Conservation (phyloP, 2,329 filamentous ascomycete species). For the Penicillium sp. region DNA sequence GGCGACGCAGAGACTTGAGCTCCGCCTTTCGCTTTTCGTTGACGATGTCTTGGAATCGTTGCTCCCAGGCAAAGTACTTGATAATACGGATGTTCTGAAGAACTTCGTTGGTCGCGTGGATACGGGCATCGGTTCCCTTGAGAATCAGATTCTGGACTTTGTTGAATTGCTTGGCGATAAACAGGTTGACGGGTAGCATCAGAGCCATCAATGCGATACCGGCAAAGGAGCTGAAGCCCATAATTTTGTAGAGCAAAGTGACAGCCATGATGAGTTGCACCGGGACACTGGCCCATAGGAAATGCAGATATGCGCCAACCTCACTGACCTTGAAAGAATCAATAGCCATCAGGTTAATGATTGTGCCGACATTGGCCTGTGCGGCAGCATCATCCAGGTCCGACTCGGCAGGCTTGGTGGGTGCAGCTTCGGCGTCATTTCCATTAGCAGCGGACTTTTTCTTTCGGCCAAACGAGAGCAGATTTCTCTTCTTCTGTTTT, state of each 20-base stretch:
- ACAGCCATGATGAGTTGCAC: constrained; percentile 84
- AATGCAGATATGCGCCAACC: constrained; percentile 92
- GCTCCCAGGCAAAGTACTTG: constrained; percentile 99
- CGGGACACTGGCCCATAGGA: constrained; percentile 88
- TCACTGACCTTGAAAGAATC: constrained; percentile 99
- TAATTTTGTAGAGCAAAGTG: constrained; percentile 80
- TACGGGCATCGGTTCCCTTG: constrained; percentile 90
- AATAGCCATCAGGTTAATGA: constrained; percentile 99
- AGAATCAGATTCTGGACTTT: constrained; percentile 88
- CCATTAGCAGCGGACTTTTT: constrained; percentile 45
- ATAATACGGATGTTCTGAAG: constrained; percentile 98
- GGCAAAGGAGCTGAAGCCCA: constrained; percentile 91
- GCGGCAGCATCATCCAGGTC: constrained; percentile 55
- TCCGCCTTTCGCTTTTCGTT: constrained; percentile 85
- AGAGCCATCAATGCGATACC: constrained; percentile 89
- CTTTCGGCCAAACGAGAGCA: constrained; percentile 63
- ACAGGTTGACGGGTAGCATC: constrained; percentile 87
- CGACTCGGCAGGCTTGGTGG: constrained; percentile 18
- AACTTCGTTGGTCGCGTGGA: constrained; percentile 95
- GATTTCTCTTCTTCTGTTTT: constrained; percentile 47
- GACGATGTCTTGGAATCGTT: constrained; percentile 82
- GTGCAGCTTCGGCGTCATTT: constrained; percentile 31
- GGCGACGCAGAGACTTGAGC: constrained; percentile 73
- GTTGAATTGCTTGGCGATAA: constrained; percentile 82
- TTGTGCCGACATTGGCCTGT: constrained; percentile 92